Percentiles rank a stretch among this genome's conserved stretches.
Evolutionary conservation across 805 yeast species (phyloP).

Genomic region (Ogataea siamensis): DNA sequence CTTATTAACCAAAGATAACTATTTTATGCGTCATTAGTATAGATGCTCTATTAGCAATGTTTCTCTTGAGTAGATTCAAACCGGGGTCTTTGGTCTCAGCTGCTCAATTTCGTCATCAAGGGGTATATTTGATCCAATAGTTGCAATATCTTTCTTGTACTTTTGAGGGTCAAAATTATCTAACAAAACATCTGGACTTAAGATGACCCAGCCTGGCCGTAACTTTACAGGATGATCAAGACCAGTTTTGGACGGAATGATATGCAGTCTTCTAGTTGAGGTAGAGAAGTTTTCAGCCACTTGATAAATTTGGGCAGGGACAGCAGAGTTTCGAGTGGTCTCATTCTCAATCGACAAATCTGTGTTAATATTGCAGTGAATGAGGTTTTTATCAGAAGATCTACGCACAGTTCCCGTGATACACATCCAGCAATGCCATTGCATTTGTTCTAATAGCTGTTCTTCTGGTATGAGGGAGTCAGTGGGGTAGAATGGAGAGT

Average conservation of each 20-base stretch:
- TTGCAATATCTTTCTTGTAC: constrained; percentile 44
- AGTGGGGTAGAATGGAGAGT: constrained; percentile 65
- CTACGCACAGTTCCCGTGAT: constrained; percentile 92
- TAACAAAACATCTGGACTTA: constrained; percentile 78
- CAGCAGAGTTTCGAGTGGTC: constrained; percentile 42
- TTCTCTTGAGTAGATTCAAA: too few species aligned
- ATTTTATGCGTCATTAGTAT: too few species aligned
- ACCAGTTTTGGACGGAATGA: constrained; percentile 73
- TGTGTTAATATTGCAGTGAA: constrained; percentile 90
- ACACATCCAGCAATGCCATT: constrained; percentile 99
- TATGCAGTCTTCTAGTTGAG: constrained; percentile 79
- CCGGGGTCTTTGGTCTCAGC: constrained; percentile 82
- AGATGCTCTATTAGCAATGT: background rate
- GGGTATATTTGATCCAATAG: constrained; percentile 58
- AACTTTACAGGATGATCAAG: constrained; percentile 57
- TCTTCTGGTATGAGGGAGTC: constrained; percentile 44
- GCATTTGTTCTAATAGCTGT: constrained; percentile 62
- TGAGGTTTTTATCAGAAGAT: constrained; percentile 76
- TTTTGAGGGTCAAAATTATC: constrained; percentile 59
- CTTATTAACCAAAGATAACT: background rate
- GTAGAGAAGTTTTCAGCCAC: constrained; percentile 88
- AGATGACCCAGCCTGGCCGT: constrained; percentile 88
- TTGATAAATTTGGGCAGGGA: constrained; percentile 73
- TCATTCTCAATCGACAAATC: constrained; percentile 72
- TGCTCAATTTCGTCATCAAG: constrained; percentile 70